Conservation (phyloP, 2,329 filamentous ascomycete species). For the Albophoma yamanashiensis region DNA sequence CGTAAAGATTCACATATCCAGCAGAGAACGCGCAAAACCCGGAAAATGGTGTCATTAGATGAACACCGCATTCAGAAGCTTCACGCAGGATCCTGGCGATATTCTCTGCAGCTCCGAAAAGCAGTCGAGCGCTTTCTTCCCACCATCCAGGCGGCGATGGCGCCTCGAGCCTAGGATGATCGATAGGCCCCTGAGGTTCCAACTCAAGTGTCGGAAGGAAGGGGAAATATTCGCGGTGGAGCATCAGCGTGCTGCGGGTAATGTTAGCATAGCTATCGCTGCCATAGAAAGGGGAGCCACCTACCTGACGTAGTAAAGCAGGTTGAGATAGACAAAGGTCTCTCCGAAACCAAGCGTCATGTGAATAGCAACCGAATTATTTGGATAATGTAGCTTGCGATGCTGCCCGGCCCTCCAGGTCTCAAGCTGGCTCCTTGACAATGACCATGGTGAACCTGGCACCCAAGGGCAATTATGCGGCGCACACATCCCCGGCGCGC, state of each 20-base stretch:
- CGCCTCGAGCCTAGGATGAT: slow-evolving; percentile 26
- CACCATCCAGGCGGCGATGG: slow-evolving; percentile 27
- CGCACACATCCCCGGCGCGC: slow-evolving; percentile 25
- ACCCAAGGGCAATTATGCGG: slow-evolving; percentile 29
- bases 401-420: slow-evolving; percentile 25
- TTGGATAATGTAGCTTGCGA: slow-evolving; percentile 23
- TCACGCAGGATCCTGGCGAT: slow-evolving; percentile 25
- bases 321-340: slow-evolving; percentile 29
- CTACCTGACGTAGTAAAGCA: slow-evolving; percentile 32
- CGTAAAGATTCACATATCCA: slow-evolving; percentile 29
- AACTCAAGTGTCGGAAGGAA: slow-evolving; percentile 26
- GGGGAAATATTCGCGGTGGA: slow-evolving; percentile 32
- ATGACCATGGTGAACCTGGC: slow-evolving; percentile 21
- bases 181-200: slow-evolving; percentile 25
- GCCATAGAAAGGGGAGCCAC: background rate
- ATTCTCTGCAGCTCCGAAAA: slow-evolving; percentile 25
- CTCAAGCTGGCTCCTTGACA: slow-evolving; percentile 16
- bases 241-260: slow-evolving; percentile 24
- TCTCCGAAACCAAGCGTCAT: slow-evolving; percentile 28
- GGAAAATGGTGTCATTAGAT: slow-evolving; percentile 28
- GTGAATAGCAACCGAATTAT: slow-evolving; percentile 24
- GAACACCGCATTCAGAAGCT: slow-evolving; percentile 22
- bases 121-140: slow-evolving; percentile 22
- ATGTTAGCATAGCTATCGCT: background rate
- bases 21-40: slow-evolving; percentile 36